Base-by-base conservation (phyloP, 805 yeast genomes). In the Saccharomycopsis oosterbeekiorum region DNA sequence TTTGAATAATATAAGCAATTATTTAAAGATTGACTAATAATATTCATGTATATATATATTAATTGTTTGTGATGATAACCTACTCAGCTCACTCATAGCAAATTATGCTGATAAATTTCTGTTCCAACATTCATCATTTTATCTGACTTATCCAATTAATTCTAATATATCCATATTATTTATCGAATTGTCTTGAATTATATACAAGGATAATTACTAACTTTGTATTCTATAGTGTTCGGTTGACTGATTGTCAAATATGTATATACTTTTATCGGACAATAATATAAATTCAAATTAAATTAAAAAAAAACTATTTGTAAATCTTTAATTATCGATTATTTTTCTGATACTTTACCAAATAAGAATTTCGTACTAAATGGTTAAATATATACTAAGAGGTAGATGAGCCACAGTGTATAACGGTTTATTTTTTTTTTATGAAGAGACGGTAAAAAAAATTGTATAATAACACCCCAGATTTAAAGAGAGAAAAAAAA, bases 31-130 rank as follows among this genome's bases (percentile, higher is more conserved):
- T 29, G 34, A 11, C 50, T 9, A 21, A 26, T 47, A 14, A 26
- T 10, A 24, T 37, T 37, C 9, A 5, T 24, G 21, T 47, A 21
- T 24, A 6, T 8, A 2, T 15, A 6, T 19, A 47, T 21, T 47
- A 47, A 17, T 24, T 47, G 62, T 60, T 60, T 58, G 56, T 74
- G 76, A 73, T 73, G 76, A 73, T 67, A 74, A 69, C 68, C 64
- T 68, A 62, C 77, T 74, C 77, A 74, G 77, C 77, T 74, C 77
- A 73, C 77, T 74, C 77, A 73, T 76, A 74, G 68, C 61, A 64
- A 57, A 62, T 68, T 70, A 73, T 73, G 74, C 71, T 63, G 77
- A 74, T 68, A 74, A 71, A 66, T 65, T 68, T 69, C 70, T 73
- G 72, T 70, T 73, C 75, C 75, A 74, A 74, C 77, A 74, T 73